These are phyloP conservation scores for Tuber microsphaerosporum DNA, from an alignment of 495 filamentous ascomycete genomes.

Conservation along the genomic window DNA sequence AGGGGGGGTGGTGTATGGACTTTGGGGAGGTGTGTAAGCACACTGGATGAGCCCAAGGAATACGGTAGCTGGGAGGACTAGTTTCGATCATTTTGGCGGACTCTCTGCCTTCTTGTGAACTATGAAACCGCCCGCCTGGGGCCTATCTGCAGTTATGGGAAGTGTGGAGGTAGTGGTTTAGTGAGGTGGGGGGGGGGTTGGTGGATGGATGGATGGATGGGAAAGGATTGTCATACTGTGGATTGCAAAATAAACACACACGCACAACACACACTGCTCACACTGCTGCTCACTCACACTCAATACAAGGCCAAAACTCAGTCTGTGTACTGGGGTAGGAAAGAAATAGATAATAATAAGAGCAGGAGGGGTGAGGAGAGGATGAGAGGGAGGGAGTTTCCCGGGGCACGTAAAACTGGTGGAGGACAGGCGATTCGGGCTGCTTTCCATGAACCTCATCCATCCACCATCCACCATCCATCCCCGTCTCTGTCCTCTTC, in stretches of 20 bases:
- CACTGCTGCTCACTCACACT: neutral
- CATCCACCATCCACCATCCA: constrained; percentile 3
- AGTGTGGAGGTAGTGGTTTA: constrained; percentile 1
- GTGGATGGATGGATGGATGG: constrained; percentile 11
- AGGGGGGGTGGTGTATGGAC: constrained; percentile 19
- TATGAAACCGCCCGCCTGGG: constrained; percentile 33
- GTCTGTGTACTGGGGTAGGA: neutral
- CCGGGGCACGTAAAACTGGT: constrained; percentile 11
- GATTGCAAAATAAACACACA: constrained; percentile 15
- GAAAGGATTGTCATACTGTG: constrained; percentile 25
- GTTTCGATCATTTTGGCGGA: constrained; percentile 34
- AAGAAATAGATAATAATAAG: neutral
- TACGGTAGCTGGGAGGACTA: constrained; percentile 26
- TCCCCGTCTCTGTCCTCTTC: constrained; percentile 24
- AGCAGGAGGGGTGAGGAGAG: constrained; percentile 12
- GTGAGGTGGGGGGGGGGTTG: constrained; percentile 27
- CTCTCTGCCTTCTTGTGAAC: constrained; percentile 30
- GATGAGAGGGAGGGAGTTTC: constrained; percentile 14
- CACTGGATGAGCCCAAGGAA: constrained; percentile 6
- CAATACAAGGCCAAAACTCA: constrained; percentile 6
- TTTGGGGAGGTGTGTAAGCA: constrained; percentile 24
- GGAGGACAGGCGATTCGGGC: constrained; percentile 14
- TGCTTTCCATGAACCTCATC: constrained; percentile 25
- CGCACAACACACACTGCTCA: neutral
- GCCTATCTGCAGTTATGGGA: constrained; percentile 23